Conservation (phyloP, 441 rosid species). For the Erodium trifolium region DNA sequence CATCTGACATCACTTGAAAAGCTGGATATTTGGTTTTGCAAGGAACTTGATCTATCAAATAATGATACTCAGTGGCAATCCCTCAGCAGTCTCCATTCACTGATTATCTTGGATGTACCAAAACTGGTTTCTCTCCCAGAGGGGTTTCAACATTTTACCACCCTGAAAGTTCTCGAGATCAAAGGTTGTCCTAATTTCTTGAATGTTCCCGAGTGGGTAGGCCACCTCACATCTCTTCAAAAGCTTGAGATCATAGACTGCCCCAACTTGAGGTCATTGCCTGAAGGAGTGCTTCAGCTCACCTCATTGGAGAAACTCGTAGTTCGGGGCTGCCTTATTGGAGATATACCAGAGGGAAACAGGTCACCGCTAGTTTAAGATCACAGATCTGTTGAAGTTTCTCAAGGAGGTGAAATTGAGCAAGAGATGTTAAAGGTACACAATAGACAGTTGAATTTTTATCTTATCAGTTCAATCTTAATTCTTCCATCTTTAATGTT, state of each 20-base stretch:
- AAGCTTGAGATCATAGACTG: background rate
- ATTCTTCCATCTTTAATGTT: background rate
- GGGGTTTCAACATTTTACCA: constrained; percentile 3
- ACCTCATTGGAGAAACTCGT: background rate
- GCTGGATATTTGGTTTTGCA: constrained; percentile 12
- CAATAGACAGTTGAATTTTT: background rate
- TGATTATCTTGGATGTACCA: constrained; percentile 8
- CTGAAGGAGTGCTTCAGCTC: constrained; percentile 1
- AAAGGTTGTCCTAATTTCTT: background rate
- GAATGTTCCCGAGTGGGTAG: constrained; percentile 13
- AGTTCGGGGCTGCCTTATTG: background rate
- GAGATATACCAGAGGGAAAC: background rate
- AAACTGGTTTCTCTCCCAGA: constrained; percentile 2
- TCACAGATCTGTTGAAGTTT: background rate
- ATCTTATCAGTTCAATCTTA: background rate
- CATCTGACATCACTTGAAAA: constrained; percentile 15
- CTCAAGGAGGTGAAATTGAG: background rate
- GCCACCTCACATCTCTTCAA: constrained; percentile 6
- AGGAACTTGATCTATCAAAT: constrained; percentile 16
- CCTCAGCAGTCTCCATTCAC: constrained; percentile 5
- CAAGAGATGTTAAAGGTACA: background rate
- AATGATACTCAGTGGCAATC: constrained; percentile 16
- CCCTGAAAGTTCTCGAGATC: constrained; percentile 5
- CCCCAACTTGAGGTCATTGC: constrained; percentile 9
- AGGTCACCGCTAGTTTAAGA: background rate